Evolutionary conservation across 2,329 filamentous ascomycete genomes (phyloP).

Genomic region (Aspergillus sp.): DNA sequence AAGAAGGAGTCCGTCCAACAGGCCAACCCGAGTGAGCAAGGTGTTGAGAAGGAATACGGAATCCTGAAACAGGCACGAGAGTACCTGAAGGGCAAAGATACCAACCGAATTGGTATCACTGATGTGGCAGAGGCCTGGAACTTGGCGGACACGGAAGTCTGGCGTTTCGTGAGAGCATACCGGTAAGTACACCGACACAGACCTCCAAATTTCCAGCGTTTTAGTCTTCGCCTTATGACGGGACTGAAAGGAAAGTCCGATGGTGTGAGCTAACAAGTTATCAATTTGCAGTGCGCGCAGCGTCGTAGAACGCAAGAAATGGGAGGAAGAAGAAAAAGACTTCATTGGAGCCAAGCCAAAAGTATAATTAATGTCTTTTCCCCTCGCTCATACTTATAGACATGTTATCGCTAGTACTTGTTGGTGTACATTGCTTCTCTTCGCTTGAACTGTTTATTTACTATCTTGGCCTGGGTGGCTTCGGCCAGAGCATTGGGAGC

Average conservation of each 20-base stretch:
- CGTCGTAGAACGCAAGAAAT: slow-evolving; percentile 58
- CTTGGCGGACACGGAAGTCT: slow-evolving; percentile 64
- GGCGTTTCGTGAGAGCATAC: slow-evolving; percentile 65
- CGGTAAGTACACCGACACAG: slow-evolving; percentile 33
- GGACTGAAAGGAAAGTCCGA: background rate
- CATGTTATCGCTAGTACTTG: background rate
- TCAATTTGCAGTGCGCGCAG: slow-evolving; percentile 50
- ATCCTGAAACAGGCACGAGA: slow-evolving; percentile 54
- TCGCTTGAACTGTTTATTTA: background rate
- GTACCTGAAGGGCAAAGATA: slow-evolving; percentile 43
- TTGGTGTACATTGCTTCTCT: background rate
- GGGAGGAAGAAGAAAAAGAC: slow-evolving; percentile 62
- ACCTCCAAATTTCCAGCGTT: background rate
- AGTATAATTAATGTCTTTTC: background rate
- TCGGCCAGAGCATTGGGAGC: slow-evolving; percentile 2
- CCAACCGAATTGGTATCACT: slow-evolving; percentile 42
- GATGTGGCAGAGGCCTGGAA: slow-evolving; percentile 58
- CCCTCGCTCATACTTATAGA: background rate
- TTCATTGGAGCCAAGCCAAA: slow-evolving; percentile 52
- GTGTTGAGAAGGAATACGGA: slow-evolving; percentile 47
- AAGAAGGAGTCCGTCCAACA: slow-evolving; percentile 39
- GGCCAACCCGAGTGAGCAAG: slow-evolving; percentile 40
- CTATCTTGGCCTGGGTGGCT: background rate
- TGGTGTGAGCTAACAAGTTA: slow-evolving; percentile 3
- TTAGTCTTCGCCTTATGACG: background rate